Evolutionary conservation across 192 early-diverging fungal genomes (phyloP).

Genomic region (Phlyctochytrium arcticum): DNA sequence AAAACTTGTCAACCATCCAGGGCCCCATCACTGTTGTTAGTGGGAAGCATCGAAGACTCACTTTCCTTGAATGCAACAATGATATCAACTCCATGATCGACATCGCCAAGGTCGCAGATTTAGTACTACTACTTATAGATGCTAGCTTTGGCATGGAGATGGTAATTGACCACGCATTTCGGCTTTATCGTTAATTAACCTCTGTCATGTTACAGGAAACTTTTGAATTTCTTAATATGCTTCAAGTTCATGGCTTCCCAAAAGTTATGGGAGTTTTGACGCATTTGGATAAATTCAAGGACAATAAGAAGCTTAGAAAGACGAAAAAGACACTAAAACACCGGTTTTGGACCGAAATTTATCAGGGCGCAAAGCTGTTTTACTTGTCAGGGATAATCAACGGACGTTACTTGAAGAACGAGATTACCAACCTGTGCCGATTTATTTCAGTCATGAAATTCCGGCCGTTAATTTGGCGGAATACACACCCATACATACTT

Average conservation of each 20-base stretch:
- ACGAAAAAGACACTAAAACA: slow-evolving; percentile 95
- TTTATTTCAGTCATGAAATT: slow-evolving; percentile 99
- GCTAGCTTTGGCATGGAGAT: slow-evolving; percentile 99
- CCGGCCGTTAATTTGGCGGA: slow-evolving; percentile 94
- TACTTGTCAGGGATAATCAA: slow-evolving; percentile 96
- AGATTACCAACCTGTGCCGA: slow-evolving; percentile 89
- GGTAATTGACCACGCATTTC: slow-evolving; percentile 37
- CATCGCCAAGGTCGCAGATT: slow-evolving; percentile 92
- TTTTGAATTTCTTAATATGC: slow-evolving; percentile 96
- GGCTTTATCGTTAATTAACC: not conserved
- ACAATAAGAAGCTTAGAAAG: slow-evolving; percentile 82
- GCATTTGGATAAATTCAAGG: slow-evolving; percentile 92
- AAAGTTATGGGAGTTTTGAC: slow-evolving; percentile 98
- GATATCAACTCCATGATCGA: slow-evolving; percentile 98
- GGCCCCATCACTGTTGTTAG: slow-evolving; percentile 97
- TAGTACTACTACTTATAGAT: slow-evolving; percentile 92
- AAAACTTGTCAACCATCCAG: slow-evolving; percentile 83
- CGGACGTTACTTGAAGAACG: slow-evolving; percentile 87
- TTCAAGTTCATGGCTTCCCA: slow-evolving; percentile 96
- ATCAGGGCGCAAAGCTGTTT: slow-evolving; percentile 98
- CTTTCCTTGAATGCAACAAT: slow-evolving; percentile 95
- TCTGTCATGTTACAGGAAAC: slow-evolving; percentile 70
- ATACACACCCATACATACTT: slow-evolving; percentile 96
- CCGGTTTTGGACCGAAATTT: slow-evolving; percentile 99
- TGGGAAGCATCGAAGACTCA: slow-evolving; percentile 89